These are phyloP conservation scores for Fistulinella prunicolor DNA, from an alignment of 768 basidiomycete genomes.

Conservation along the genomic window DNA sequence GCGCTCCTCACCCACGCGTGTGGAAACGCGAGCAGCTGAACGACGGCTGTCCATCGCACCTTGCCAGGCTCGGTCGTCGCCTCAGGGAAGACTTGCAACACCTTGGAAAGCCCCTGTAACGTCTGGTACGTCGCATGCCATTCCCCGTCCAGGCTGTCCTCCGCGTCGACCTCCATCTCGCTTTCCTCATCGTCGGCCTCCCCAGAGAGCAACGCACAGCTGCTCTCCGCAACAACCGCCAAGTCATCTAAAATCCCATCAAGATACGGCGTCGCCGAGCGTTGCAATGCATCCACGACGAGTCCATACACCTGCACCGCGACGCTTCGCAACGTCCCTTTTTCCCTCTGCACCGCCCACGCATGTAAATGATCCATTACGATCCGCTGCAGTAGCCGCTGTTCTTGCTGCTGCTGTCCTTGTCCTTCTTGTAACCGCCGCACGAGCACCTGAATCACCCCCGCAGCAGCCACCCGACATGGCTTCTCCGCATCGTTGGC, in stretches of 20 bases:
- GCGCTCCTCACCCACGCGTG: constrained; percentile 93
- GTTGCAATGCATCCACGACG: constrained; percentile 64
- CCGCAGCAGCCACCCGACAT: constrained; percentile 86
- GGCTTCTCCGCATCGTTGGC: constrained; percentile 92
- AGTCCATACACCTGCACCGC: constrained; percentile 83
- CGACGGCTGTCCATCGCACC: constrained; percentile 62
- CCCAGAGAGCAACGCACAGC: constrained; percentile 1
- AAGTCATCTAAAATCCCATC: constrained; percentile 56
- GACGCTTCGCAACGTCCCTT: constrained; percentile 64
- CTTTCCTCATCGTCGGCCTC: constrained; percentile 26
- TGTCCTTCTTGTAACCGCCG: constrained; percentile 61
- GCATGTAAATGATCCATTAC: constrained; percentile 71
- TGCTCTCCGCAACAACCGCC: constrained; percentile 26
- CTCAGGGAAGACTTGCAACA: constrained; percentile 55
- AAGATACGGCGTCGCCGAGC: constrained; percentile 44
- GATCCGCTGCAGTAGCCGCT: constrained; percentile 48
- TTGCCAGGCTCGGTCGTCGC: constrained; percentile 41
- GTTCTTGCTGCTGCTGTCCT: constrained; percentile 48
- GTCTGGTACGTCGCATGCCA: constrained; percentile 87
- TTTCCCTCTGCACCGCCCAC: constrained; percentile 68
- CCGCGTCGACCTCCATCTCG: constrained; percentile 46
- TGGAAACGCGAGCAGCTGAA: constrained; percentile 74
- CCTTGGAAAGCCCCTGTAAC: constrained; percentile 62
- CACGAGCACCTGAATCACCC: constrained; percentile 77
- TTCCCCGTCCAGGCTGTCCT: constrained; percentile 55